Percentiles rank a stretch among this genome's conserved stretches.
phyloP scores from a whole-genome alignment of 2,329 filamentous ascomycete species.

The Ophiostoma sp. region DNA sequence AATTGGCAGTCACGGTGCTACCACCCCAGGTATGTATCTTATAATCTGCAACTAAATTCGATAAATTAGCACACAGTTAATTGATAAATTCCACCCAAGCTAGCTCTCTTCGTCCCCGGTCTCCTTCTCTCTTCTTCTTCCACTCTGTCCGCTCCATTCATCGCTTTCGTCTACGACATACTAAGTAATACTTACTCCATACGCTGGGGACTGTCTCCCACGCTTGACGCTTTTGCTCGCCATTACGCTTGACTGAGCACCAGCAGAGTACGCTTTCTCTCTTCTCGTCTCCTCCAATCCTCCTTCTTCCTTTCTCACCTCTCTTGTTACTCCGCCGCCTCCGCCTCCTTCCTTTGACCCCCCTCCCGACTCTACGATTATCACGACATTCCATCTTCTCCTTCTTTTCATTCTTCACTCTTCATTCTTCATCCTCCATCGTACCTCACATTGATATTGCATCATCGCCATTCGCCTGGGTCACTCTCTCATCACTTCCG shows the following conservation, averaged over 20 bases:
- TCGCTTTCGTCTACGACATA: slow-evolving; percentile 11
- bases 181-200: background rate
- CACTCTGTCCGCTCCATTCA: slow-evolving; percentile 5
- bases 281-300: background rate
- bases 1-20: background rate
- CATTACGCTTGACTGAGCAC: background rate
- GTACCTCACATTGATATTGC: background rate
- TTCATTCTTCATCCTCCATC: background rate
- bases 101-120: slow-evolving; percentile 11
- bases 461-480: background rate
- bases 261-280: too few relatives aligned
- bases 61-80: slow-evolving; percentile 2
- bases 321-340: background rate
- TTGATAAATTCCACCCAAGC: background rate
- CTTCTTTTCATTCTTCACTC: background rate
- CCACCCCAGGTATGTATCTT: too few relatives aligned
- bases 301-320: background rate
- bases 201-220: background rate
- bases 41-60: background rate
- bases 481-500: background rate
- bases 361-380: background rate
- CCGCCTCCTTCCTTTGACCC: background rate
- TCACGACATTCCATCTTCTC: slow-evolving; percentile 6
- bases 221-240: background rate
- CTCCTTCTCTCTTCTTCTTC: background rate